Percentiles rank a stretch among this genome's conserved stretches.
These are phyloP conservation scores for Suhomyces wounanorum DNA, from an alignment of 1,139 yeast species.

Conservation along the genomic window DNA sequence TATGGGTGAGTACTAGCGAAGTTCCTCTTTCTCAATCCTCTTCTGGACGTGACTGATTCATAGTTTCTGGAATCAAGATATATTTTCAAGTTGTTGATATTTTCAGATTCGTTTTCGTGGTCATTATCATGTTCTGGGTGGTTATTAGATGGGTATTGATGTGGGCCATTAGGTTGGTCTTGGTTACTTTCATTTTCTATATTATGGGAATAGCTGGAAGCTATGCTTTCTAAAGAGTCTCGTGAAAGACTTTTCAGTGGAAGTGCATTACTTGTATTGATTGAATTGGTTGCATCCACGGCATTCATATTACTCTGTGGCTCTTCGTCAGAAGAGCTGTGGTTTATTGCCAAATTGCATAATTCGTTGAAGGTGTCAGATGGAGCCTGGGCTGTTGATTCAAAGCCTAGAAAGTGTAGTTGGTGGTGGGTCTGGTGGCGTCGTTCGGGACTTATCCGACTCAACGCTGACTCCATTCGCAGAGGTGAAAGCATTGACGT, in stretches of 20 bases:
- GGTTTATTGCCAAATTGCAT: conserved; percentile 1
- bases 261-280: too few species aligned
- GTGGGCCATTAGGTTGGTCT: background rate
- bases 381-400: background rate
- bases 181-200: background rate
- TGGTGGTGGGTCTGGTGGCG: conserved; percentile 5
- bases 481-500: conserved; percentile 15
- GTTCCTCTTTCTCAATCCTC: conserved; percentile 46
- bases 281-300: background rate
- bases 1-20: conserved; percentile 52
- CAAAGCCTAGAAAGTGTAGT: background rate
- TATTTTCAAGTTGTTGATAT: conserved; percentile 17
- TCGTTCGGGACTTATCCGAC: conserved; percentile 9
- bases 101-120: conserved; percentile 13
- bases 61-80: conserved; percentile 20
- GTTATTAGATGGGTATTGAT: background rate
- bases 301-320: background rate
- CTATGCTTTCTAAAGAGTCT: background rate
- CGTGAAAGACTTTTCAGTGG: background rate
- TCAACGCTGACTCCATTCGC: conserved; percentile 13
- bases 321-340: conserved; percentile 3
- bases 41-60: conserved; percentile 18
- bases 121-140: background rate
- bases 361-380: conserved; percentile 1
- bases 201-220: background rate